phyloP scores from a whole-genome alignment of 2,329 filamentous ascomycete species.

The Neospermospora avenae region DNA sequence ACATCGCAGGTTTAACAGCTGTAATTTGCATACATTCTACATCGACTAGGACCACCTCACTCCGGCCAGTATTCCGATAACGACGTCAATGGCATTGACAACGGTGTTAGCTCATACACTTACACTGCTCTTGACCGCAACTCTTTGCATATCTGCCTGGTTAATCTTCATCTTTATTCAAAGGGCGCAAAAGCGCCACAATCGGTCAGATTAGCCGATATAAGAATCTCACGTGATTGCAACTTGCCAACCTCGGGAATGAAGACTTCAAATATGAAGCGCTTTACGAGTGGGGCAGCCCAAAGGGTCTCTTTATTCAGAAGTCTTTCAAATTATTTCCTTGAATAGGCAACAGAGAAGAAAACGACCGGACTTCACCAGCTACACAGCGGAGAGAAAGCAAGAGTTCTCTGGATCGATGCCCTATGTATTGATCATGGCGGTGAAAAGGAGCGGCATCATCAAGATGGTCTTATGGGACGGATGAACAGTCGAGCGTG shows the following conservation, averaged over 20 bases:
- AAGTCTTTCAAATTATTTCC: not conserved
- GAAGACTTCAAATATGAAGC: not conserved
- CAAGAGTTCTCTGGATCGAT: conserved; percentile 18
- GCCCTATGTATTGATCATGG: conserved; percentile 20
- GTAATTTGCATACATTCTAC: no score
- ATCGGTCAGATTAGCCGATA: no score
- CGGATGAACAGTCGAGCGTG: conserved; percentile 11
- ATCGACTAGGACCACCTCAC: no score
- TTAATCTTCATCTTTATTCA: not conserved
- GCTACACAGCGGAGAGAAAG: not conserved
- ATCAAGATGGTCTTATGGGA: conserved; percentile 18
- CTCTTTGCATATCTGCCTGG: not conserved
- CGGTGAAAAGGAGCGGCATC: conserved; percentile 4
- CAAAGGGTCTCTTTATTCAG: not conserved
- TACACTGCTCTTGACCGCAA: no score
- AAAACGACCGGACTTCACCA: not conserved
- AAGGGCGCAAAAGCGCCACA: no score
- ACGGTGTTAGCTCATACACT: no score
- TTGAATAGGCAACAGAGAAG: no score
- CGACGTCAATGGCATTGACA: no score
- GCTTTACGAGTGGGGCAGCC: not conserved
- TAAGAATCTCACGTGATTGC: not conserved
- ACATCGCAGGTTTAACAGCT: no score
- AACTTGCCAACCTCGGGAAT: not conserved
- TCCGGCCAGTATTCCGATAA: no score